Base-by-base conservation (phyloP, 371 early-diverging fungal species). In the Mucor plumbeus region DNA sequence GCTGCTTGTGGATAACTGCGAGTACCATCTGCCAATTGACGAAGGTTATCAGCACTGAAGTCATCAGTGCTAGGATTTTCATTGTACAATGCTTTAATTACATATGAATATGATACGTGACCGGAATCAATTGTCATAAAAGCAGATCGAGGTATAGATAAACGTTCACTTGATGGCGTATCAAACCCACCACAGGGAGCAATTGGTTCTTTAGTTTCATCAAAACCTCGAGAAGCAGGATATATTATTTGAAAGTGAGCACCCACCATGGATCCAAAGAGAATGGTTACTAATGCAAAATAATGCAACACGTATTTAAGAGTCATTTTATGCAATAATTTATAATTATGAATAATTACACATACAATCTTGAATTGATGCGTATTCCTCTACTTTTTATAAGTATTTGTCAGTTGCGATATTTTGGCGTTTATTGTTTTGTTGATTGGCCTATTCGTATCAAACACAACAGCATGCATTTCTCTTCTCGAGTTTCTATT, bases 131-230 rank as follows among this genome's bases (percentile, higher is more conserved):
- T 84, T 43, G 76, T 68, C 14, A 85, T 55, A 67, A 85, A 87
- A 15, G 85, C 80, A 26, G 75, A 71, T 40, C 73, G 55, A 26
- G 85, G 87, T 62, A 87, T 77, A 36, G 76, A 59, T 4, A 76
- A 67, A 55, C 64, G 64, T 47, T 84, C 80, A 19, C 64, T 57
- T 3, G 31, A 31, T 11, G 67, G 74, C 5, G 69, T 63, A 58
- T 81, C 59, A 62, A 78, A 87, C 4, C 79, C 79, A 59, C 85
- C 85, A 59, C 87, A 87, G 21, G 85, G 87, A 36, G 78, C 85
- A 15, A 55, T 72, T 17, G 81, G 76, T 41, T 87, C 85, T 13
- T 66, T 75, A 59, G 53, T 72, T 17, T 84, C 84, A 63, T 57
- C 64, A 56, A 87, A 84, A n/a, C 87, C 87, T 56, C 87, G 77